phyloP scores from a whole-genome alignment of 345 rosid species.

The Lepidium sativum region DNA sequence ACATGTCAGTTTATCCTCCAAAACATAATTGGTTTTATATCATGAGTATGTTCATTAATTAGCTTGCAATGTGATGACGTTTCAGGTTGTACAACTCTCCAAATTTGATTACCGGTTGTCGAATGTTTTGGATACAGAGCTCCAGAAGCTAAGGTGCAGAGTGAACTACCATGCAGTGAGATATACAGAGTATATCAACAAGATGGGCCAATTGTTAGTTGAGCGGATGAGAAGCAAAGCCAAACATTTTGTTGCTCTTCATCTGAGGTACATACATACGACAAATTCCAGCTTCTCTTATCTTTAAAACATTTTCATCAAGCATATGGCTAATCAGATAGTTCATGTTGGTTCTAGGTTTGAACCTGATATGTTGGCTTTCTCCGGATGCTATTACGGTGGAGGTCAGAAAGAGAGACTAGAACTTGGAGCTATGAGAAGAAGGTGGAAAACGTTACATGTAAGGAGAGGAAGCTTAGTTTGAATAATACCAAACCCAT shows the following conservation, averaged over 20 bases:
- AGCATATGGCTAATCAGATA: neutral
- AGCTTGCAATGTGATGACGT: neutral
- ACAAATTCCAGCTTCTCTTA: neutral
- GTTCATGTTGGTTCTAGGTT: constrained; percentile 39
- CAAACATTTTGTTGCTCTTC: constrained; percentile 70
- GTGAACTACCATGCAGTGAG: constrained; percentile 81
- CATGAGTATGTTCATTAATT: neutral
- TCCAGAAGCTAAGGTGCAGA: constrained; percentile 92
- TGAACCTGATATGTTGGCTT: constrained; percentile 96
- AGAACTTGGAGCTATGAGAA: constrained; percentile 69
- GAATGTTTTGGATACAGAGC: constrained; percentile 52
- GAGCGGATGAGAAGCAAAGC: constrained; percentile 63
- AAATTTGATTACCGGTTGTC: constrained; percentile 92
- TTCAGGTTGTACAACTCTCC: constrained; percentile 76
- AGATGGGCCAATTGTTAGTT: constrained; percentile 57
- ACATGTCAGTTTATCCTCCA: constrained; percentile 17
- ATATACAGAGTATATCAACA: constrained; percentile 54
- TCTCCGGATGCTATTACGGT: constrained; percentile 90
- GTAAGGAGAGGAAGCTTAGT: constrained; percentile 26
- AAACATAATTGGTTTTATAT: neutral
- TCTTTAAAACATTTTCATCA: neutral
- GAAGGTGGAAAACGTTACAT: constrained; percentile 81
- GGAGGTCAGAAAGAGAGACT: constrained; percentile 76
- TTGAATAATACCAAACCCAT: neutral
- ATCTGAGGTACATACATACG: constrained; percentile 51